Evolutionary conservation across 805 yeast genomes (phyloP).

Genomic region (Kodamaea sagamina): DNA sequence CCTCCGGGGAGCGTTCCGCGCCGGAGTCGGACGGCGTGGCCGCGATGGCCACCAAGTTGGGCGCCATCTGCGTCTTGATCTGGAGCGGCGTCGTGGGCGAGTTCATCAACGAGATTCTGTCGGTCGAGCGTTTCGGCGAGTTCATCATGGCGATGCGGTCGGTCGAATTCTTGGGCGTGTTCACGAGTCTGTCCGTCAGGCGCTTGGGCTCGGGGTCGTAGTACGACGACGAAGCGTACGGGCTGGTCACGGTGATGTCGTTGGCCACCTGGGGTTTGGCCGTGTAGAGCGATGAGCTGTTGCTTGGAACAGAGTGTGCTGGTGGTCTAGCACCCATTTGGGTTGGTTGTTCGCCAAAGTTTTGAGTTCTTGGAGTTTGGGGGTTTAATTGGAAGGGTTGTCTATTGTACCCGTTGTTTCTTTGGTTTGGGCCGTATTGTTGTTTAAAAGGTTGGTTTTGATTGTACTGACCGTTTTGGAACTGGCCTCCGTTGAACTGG

Average conservation of each 20-base stretch:
- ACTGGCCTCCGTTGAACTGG: too few species aligned
- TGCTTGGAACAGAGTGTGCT: conserved; percentile 4
- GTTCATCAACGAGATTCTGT: conserved; percentile 26
- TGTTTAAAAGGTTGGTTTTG: too few species aligned
- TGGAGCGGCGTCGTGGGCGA: conserved; percentile 38
- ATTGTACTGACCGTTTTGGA: too few species aligned
- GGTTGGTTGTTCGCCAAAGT: conserved; percentile 11
- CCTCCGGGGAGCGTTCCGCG: conserved; percentile 17
- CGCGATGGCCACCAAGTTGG: conserved; percentile 27
- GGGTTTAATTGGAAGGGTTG: conserved; percentile 4
- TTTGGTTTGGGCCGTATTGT: too few species aligned
- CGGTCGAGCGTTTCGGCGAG: conserved; percentile 22
- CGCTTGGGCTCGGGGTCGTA: conserved; percentile 10
- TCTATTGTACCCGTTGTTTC: neutral
- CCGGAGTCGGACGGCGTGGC: conserved; percentile 15
- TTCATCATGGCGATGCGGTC: conserved; percentile 26
- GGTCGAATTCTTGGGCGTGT: conserved; percentile 30
- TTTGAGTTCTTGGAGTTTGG: conserved; percentile 11
- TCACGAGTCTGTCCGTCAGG: conserved; percentile 21
- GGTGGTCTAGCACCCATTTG: neutral
- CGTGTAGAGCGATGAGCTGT: conserved; percentile 30
- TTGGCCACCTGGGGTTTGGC: conserved; percentile 34
- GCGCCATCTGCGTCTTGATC: conserved; percentile 33
- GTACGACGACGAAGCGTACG: conserved; percentile 11
- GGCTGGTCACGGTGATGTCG: conserved; percentile 30